Percentiles rank a stretch among this genome's conserved stretches.
Evolutionary conservation across 257 asterid species (phyloP).

Genomic region (Salvia hispanica): DNA sequence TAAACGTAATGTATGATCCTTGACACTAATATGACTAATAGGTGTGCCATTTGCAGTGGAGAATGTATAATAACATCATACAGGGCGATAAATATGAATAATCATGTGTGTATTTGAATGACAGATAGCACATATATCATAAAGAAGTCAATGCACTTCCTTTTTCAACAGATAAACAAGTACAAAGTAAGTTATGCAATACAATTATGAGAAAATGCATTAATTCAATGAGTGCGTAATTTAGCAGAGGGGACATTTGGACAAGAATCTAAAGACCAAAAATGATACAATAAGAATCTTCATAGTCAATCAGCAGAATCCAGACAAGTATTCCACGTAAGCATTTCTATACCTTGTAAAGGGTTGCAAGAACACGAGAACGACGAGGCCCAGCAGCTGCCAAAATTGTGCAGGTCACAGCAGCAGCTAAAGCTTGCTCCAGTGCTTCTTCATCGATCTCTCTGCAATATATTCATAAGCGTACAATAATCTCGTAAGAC

Average conservation of each 20-base stretch:
- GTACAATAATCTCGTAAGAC: conserved; percentile 8
- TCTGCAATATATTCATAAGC: conserved; percentile 46
- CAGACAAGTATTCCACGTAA: conserved; percentile 5
- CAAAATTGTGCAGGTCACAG: conserved; percentile 92
- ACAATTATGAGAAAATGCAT: background rate
- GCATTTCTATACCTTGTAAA: conserved; percentile 67
- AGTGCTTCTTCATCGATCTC: conserved; percentile 92
- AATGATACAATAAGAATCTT: background rate
- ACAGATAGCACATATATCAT: background rate
- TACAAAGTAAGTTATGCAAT: conserved; percentile 12
- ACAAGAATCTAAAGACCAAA: background rate
- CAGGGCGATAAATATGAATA: conserved; percentile 2
- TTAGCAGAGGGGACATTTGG: background rate
- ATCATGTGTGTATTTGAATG: background rate
- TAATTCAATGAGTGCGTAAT: background rate
- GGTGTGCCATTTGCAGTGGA: background rate
- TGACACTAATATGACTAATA: conserved; percentile 1
- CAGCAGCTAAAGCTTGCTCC: conserved; percentile 90
- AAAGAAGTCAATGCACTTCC: conserved; percentile 4
- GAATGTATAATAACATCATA: background rate
- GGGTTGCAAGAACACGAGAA: conserved; percentile 93
- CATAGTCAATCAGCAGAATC: background rate
- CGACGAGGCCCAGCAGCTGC: conserved; percentile 98
- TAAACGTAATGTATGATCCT: conserved; percentile 20
- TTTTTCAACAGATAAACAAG: background rate